A percentile compares a stretch with the other conserved stretches of the same genome.
Evolutionary conservation across 225 moss, liverwort and hornwort species (phyloP).

Genomic region (Bryoerythrophyllum caledonicum): DNA sequence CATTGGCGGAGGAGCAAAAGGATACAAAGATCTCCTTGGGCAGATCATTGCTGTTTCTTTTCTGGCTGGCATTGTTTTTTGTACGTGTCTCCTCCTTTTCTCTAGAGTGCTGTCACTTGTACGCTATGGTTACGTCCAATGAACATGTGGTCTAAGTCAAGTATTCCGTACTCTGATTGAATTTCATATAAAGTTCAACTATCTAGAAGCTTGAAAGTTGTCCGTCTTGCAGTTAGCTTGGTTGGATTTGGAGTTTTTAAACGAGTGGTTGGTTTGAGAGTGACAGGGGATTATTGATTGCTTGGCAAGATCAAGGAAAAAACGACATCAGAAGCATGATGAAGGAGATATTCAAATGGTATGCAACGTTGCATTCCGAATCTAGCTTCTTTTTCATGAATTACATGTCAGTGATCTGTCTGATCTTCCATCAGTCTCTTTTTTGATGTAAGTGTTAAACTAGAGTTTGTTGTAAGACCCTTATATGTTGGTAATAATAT

Average conservation of each 20-base stretch:
- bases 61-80: slow-evolving; percentile 78
- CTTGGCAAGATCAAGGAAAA: slow-evolving; percentile 79
- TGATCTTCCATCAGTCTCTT: slow-evolving; percentile 1
- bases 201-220: slow-evolving; percentile 16
- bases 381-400: slow-evolving; percentile 6
- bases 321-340: slow-evolving; percentile 71
- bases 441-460: not conserved
- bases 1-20: slow-evolving; percentile 90
- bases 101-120: not conserved
- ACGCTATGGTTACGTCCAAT: not conserved
- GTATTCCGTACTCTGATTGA: not conserved
- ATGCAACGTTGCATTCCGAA: slow-evolving; percentile 24
- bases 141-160: not conserved
- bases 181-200: not conserved
- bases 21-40: slow-evolving; percentile 66
- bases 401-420: not conserved
- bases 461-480: not conserved
- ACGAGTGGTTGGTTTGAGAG: slow-evolving; percentile 26
- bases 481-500: not conserved
- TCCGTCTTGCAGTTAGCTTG: slow-evolving; percentile 15
- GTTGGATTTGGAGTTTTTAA: slow-evolving; percentile 1
- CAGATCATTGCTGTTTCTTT: slow-evolving; percentile 77
- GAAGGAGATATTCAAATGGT: slow-evolving; percentile 65
- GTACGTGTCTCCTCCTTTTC: slow-evolving; percentile 39
- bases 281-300: slow-evolving; percentile 78